Conservation (phyloP, 2,329 filamentous ascomycete genomes). For the Penicillium sp. region DNA sequence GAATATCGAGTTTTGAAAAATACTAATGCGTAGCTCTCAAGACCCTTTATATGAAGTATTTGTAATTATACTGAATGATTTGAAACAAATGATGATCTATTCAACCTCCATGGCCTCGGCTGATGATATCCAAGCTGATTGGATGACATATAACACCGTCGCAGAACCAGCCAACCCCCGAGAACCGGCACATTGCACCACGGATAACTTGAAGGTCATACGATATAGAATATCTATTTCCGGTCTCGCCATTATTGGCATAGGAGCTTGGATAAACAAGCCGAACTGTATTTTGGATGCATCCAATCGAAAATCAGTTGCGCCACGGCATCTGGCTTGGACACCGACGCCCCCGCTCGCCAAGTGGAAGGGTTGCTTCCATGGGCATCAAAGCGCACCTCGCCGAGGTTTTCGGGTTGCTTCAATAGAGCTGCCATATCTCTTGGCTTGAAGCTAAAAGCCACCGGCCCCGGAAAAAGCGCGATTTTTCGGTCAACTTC, state of each 20-base stretch:
- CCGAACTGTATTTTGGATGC: neutral
- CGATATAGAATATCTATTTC: neutral
- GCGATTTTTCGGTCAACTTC: slow-evolving; percentile 1
- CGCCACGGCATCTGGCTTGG: neutral
- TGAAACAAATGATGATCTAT: too few relatives aligned
- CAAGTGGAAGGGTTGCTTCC: neutral
- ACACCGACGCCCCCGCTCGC: neutral
- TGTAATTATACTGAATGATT: too few relatives aligned
- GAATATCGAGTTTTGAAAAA: too few relatives aligned
- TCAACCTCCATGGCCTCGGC: too few relatives aligned
- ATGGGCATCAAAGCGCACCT: neutral
- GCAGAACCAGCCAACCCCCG: neutral
- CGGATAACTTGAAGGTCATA: too few relatives aligned
- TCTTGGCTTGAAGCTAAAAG: neutral
- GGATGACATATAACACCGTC: too few relatives aligned
- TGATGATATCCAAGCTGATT: too few relatives aligned
- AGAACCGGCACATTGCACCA: neutral
- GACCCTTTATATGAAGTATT: too few relatives aligned
- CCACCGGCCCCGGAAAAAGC: neutral
- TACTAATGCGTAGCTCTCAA: too few relatives aligned
- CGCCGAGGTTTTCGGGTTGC: neutral
- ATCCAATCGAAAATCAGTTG: neutral
- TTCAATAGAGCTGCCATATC: neutral
- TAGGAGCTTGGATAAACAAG: neutral
- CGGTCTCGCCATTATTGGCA: neutral